Conservation (phyloP, 352 stramenopile genomes). For the Pythium angustatum region DNA sequence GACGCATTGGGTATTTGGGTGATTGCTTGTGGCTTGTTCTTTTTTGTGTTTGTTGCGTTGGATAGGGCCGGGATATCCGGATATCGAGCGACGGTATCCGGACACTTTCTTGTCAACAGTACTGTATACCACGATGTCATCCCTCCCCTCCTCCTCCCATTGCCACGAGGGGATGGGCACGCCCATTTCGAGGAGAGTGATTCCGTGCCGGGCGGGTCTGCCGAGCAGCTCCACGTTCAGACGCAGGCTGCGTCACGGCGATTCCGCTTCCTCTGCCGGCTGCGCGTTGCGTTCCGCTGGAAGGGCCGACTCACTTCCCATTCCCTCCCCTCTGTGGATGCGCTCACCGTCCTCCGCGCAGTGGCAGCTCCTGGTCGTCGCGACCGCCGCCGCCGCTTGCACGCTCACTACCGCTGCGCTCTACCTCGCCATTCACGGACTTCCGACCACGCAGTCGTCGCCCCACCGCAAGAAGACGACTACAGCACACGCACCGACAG, state of each 20-base stretch:
- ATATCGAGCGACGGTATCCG: constrained; percentile 3
- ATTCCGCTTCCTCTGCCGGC: constrained; percentile 5
- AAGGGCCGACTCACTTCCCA: neutral
- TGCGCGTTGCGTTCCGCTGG: no score
- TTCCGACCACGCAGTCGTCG: constrained; percentile 17
- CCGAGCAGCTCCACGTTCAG: constrained; percentile 6
- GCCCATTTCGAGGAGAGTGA: neutral
- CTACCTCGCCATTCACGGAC: constrained; percentile 37
- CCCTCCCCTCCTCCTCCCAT: constrained; percentile 1
- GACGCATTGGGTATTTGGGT: constrained; percentile 7
- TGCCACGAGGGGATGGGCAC: constrained; percentile 14
- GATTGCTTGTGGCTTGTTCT: neutral
- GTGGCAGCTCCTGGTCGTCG: constrained; percentile 33
- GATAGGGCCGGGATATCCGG: constrained; percentile 10
- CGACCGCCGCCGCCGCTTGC: constrained; percentile 48
- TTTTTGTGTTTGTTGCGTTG: neutral
- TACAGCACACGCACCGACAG: neutral
- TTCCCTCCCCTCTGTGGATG: constrained; percentile 26
- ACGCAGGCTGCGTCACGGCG: neutral
- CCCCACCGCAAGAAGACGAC: neutral
- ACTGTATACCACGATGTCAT: constrained; percentile 18
- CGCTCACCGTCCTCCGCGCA: constrained; percentile 20
- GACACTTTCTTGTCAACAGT: constrained; percentile 22
- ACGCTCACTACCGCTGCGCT: constrained; percentile 60
- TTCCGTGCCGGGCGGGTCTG: constrained; percentile 1